Conservation (phyloP, 176 grass and related monocot genomes). For the Paspalum notatum region DNA sequence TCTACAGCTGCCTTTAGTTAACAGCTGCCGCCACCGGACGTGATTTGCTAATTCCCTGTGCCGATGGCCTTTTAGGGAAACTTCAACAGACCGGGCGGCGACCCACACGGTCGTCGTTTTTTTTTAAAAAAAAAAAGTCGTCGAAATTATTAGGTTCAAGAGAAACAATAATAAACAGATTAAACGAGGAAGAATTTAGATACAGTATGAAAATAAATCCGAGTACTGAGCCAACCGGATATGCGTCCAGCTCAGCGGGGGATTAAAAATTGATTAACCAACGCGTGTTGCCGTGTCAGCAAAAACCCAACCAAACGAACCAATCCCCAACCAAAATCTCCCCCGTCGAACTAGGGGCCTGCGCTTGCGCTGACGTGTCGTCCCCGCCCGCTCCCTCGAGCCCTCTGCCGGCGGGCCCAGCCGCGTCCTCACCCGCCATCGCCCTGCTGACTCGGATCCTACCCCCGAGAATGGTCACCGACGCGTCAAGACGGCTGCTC, state of each 20-base stretch:
- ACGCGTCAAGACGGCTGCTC: conserved; percentile 12
- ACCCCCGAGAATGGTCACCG: neutral
- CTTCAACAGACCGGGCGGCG: too few relatives aligned
- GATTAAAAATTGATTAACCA: neutral
- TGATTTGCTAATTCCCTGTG: too few relatives aligned
- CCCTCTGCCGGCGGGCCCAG: neutral
- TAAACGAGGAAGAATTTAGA: too few relatives aligned
- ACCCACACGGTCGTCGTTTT: too few relatives aligned
- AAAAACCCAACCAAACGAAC: neutral
- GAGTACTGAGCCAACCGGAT: neutral
- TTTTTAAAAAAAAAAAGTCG: too few relatives aligned
- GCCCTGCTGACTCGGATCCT: conserved; percentile 45
- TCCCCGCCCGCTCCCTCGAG: neutral
- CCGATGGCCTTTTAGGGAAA: too few relatives aligned
- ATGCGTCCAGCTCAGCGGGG: neutral
- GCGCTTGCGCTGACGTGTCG: neutral
- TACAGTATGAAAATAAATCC: too few relatives aligned
- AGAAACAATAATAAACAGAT: too few relatives aligned
- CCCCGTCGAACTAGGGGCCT: neutral
- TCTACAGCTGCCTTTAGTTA: too few relatives aligned
- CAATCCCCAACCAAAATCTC: neutral
- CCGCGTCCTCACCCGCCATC: neutral
- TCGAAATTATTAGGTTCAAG: too few relatives aligned
- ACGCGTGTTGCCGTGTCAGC: conserved; percentile 47
- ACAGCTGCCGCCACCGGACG: too few relatives aligned